These are phyloP conservation scores for Trichophyton benhamiae DNA, from an alignment of 2,329 filamentous ascomycete genomes.

Conservation along the genomic window DNA sequence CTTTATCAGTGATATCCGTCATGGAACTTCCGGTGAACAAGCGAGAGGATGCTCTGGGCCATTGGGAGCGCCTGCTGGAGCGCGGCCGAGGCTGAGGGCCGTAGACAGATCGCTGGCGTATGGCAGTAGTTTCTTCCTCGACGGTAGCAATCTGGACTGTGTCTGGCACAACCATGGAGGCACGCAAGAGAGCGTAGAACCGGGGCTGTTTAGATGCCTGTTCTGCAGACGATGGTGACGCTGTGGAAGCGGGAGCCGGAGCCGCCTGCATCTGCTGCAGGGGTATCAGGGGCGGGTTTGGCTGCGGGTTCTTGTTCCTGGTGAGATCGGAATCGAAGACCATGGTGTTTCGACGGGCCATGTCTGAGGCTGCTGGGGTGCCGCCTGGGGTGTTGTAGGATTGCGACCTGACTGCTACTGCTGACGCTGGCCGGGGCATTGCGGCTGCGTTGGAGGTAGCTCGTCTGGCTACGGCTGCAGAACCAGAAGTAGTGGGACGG, in stretches of 20 bases:
- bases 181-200: neutral
- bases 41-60: neutral
- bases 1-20: neutral
- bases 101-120: neutral
- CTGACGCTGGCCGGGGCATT: neutral
- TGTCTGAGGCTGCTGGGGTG: neutral
- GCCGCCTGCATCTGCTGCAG: neutral
- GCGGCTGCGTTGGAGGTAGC: neutral
- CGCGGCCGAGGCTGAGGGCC: neutral
- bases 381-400: neutral
- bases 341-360: neutral
- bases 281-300: too few relatives aligned
- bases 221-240: neutral
- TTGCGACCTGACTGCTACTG: neutral
- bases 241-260: neutral
- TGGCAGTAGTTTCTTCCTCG: neutral
- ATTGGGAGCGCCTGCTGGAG: neutral
- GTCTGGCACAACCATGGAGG: neutral
- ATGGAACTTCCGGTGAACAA: neutral
- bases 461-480: neutral
- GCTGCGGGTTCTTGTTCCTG: neutral
- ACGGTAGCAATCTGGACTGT: neutral
- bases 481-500: neutral
- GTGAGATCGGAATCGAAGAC: neutral
- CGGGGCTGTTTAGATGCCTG: neutral